Evolutionary conservation across 1,284 basidiomycete species (phyloP), one percentile per base, ranked within the genome.

Genomic region (Cryptococcus neoformans): DNA sequence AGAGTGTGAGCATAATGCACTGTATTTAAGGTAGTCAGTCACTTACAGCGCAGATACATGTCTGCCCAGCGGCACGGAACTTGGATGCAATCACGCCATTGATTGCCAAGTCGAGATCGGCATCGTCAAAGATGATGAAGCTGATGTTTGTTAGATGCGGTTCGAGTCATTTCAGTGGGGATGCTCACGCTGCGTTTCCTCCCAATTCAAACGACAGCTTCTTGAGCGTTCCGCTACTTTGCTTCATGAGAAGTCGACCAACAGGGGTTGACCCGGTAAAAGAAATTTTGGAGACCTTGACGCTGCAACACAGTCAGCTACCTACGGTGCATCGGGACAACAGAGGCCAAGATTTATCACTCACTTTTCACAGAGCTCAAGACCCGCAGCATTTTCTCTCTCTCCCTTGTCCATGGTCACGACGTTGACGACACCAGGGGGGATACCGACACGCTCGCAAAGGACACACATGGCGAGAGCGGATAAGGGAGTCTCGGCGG

Each of bases 111-210:
- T 93, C 89, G 51, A 98, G 83, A 72, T 98, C 87, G 0, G 93
- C 93, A 66, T 98, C 94, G 59, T 92, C 89, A 72, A 98, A 98
- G 9, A 98, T 90, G 64, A 96, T 95, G 78, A 95, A 95, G 0
- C 93, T 95, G 51, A 36, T 39, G n/a, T 59, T 45, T 47, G n/a
- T 39, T 37, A 46, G 49, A 34, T 37, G 34, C 41, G 41, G 39
- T 12, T 35, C 40, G 8, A 40, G 48, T 2, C 11, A 17, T 7
- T 10, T 28, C 14, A 6, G 12, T 14, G 41, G 2, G 11, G 3
- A 34, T 17, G 53, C 48, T 42, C 45, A 58, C 57, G 65, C 68
- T 38, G 70, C 74, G 58, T 76, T 98, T 49, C 94, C 94, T 10
- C 82, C 82, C 46, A 78, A 66, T 64, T 92, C 91, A 49, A 92